Conservation (phyloP, 2,329 filamentous ascomycete genomes). For the Thermochaetoides dissita region DNA sequence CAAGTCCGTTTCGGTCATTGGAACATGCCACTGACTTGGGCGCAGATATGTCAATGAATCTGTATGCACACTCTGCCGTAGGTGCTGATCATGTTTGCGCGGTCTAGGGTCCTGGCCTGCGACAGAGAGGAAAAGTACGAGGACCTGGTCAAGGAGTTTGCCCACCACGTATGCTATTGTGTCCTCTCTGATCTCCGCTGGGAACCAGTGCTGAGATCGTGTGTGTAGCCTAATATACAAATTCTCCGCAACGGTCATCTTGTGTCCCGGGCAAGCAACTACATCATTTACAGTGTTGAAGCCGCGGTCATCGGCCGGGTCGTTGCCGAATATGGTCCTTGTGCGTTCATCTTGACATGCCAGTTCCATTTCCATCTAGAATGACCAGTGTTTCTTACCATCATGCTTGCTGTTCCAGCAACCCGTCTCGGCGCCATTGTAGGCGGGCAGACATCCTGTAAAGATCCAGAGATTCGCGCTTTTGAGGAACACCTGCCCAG, state of each 20-base stretch:
- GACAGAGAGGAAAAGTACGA: constrained; percentile 84
- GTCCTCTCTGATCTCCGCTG: constrained; percentile 18
- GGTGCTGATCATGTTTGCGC: constrained; percentile 2
- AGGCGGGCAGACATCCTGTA: constrained; percentile 95
- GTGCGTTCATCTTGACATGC: constrained; percentile 39
- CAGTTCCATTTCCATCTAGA: no score
- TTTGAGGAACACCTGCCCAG: constrained; percentile 78
- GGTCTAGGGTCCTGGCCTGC: constrained; percentile 75
- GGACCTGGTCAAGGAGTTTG: constrained; percentile 65
- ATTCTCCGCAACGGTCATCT: constrained; percentile 90
- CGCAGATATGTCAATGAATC: constrained; percentile 2
- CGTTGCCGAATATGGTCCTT: constrained; percentile 80
- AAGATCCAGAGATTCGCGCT: constrained; percentile 85
- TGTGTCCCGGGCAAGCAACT: constrained; percentile 92
- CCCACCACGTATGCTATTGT: constrained; percentile 57
- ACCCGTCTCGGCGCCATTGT: constrained; percentile 93
- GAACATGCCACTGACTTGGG: constrained; percentile 9
- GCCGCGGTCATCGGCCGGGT: constrained; percentile 79
- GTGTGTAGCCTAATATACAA: constrained; percentile 63
- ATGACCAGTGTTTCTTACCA: constrained; percentile 10
- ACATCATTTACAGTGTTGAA: constrained; percentile 97
- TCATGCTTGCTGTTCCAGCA: constrained; percentile 35
- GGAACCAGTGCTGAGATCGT: constrained; percentile 32
- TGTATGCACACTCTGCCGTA: constrained; percentile 1
- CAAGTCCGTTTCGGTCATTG: constrained; percentile 11